Evolutionary conservation across 352 stramenopile genomes (phyloP).

Genomic region (Phytophthora quininea): DNA sequence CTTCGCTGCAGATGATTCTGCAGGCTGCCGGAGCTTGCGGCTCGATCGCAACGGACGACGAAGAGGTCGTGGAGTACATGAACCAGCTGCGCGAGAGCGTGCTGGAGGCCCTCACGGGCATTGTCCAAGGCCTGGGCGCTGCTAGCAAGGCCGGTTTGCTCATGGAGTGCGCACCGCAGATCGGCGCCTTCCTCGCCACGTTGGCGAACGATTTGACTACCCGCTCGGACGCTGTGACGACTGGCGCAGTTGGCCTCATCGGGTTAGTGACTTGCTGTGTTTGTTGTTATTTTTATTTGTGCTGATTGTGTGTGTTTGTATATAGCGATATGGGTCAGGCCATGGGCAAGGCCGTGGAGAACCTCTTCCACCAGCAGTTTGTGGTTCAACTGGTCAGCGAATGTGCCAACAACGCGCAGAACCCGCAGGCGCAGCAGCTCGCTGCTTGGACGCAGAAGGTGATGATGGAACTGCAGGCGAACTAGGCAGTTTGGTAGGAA

Average conservation of each 20-base stretch:
- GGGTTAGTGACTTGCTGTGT: constrained; percentile 69
- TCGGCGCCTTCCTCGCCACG: constrained; percentile 90
- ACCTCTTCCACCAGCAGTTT: constrained; percentile 71
- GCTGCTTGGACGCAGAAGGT: constrained; percentile 81
- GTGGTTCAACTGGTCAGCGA: constrained; percentile 78
- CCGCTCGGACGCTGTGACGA: constrained; percentile 91
- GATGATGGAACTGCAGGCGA: constrained; percentile 65
- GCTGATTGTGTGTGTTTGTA: constrained; percentile 23
- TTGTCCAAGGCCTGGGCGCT: constrained; percentile 94
- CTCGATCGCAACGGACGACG: constrained; percentile 91
- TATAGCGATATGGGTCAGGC: constrained; percentile 82
- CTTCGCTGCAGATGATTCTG: constrained; percentile 86
- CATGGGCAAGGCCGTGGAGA: constrained; percentile 69
- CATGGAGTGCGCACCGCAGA: constrained; percentile 80
- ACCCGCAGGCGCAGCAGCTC: constrained; percentile 73
- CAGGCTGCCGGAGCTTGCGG: constrained; percentile 88
- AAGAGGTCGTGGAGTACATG: constrained; percentile 98
- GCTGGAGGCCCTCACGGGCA: constrained; percentile 96
- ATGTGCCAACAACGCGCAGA: constrained; percentile 64
- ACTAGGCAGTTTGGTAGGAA: constrained; percentile 33
- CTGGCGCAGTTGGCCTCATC: constrained; percentile 89
- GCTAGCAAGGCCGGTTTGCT: constrained; percentile 89
- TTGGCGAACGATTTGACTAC: constrained; percentile 82
- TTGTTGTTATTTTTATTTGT: too few relatives aligned
- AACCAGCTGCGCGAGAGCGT: constrained; percentile 96